Evolutionary conservation across 2,329 filamentous ascomycete species (phyloP).

Genomic region (Sphaerostilbella broomeana): DNA sequence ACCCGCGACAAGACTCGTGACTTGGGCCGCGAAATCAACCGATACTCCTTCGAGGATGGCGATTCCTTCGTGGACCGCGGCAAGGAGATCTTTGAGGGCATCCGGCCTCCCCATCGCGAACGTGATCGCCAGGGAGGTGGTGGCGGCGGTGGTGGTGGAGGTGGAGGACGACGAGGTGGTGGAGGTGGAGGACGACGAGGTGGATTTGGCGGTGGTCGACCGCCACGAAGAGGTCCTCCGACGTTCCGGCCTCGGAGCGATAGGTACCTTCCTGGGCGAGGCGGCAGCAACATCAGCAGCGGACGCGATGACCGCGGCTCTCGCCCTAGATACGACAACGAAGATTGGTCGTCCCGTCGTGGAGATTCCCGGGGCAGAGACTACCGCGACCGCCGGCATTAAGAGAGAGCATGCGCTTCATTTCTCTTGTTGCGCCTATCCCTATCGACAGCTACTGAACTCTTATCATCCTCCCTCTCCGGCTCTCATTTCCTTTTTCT

Average conservation of each 20-base stretch:
- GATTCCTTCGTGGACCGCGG: slow-evolving; percentile 65
- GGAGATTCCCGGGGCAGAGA: slow-evolving; percentile 8
- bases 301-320: slow-evolving; percentile 19
- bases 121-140: slow-evolving; percentile 30
- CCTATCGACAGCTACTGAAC: too few species aligned
- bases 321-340: slow-evolving; percentile 15
- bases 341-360: slow-evolving; percentile 13
- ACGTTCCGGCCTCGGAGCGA: slow-evolving; percentile 25
- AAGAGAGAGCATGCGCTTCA: too few species aligned
- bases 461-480: too few species aligned
- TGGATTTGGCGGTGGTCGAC: slow-evolving; percentile 23
- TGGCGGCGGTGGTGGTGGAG: slow-evolving; percentile 21
- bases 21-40: slow-evolving; percentile 48
- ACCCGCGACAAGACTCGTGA: slow-evolving; percentile 34
- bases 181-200: too few species aligned
- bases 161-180: slow-evolving; percentile 20
- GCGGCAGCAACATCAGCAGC: slow-evolving; percentile 17
- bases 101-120: slow-evolving; percentile 50
- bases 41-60: slow-evolving; percentile 66
- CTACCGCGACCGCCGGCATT: slow-evolving; percentile 13
- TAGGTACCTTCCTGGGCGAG: slow-evolving; percentile 27
- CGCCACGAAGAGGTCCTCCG: slow-evolving; percentile 21
- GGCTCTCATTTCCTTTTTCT: too few species aligned
- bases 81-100: slow-evolving; percentile 61
- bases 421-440: too few species aligned